A percentile compares a stretch with the other conserved stretches of the same genome.
Evolutionary conservation across 805 yeast species (phyloP).

Genomic region (Pichia scutulata): DNA sequence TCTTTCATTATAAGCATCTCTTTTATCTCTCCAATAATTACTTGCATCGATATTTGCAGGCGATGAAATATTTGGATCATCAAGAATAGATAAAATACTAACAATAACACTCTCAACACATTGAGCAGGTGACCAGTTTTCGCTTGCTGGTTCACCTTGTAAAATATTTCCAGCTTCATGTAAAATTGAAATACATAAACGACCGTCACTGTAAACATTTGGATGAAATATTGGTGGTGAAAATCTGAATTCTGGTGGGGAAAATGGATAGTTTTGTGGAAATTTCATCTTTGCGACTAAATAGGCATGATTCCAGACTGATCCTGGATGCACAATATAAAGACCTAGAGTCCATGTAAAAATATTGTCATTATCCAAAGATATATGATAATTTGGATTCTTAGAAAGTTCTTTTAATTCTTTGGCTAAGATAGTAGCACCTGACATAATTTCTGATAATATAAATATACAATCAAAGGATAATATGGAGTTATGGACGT

Average conservation of each 20-base stretch:
- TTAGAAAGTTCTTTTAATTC: slow-evolving; percentile 26
- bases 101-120: slow-evolving; percentile 86
- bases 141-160: slow-evolving; percentile 85
- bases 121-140: slow-evolving; percentile 92
- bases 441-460: slow-evolving; percentile 14
- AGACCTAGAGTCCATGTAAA: slow-evolving; percentile 79
- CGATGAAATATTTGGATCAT: slow-evolving; percentile 87
- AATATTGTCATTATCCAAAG: slow-evolving; percentile 47
- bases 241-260: slow-evolving; percentile 90
- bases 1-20: slow-evolving; percentile 64
- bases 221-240: slow-evolving; percentile 94
- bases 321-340: slow-evolving; percentile 83
- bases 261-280: slow-evolving; percentile 84
- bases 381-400: slow-evolving; percentile 28
- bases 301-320: slow-evolving; percentile 90
- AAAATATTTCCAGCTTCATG: slow-evolving; percentile 90
- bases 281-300: slow-evolving; percentile 91
- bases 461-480: background rate
- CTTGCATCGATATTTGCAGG: slow-evolving; percentile 98
- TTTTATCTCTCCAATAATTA: slow-evolving; percentile 77
- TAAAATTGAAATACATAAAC: slow-evolving; percentile 49
- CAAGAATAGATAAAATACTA: slow-evolving; percentile 81
- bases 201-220: slow-evolving; percentile 88
- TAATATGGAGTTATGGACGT: background rate
- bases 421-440: slow-evolving; percentile 30